Evolutionary conservation across 306 rosid genomes (phyloP).

Genomic region (Rubus parviflorus): DNA sequence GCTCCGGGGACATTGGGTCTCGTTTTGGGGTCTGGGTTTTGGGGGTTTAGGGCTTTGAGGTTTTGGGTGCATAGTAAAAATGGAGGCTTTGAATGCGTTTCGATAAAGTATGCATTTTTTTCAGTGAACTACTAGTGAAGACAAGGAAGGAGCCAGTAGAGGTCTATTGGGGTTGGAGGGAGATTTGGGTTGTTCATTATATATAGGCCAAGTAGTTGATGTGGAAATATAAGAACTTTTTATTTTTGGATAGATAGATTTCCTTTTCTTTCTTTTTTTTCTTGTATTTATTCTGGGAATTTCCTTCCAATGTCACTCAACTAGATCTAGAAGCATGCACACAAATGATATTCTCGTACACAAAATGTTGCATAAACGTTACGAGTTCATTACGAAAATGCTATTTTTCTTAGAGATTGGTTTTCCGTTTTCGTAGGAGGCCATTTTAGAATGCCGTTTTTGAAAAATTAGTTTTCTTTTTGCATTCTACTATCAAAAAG

Average conservation of each 20-base stretch:
- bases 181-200: constrained; percentile 4
- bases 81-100: background rate
- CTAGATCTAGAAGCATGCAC: background rate
- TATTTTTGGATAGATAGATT: no score
- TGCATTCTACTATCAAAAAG: background rate
- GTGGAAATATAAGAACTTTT: background rate
- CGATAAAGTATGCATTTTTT: background rate
- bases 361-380: no score
- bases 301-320: no score
- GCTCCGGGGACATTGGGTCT: constrained; percentile 34
- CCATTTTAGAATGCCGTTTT: no score
- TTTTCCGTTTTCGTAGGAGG: no score
- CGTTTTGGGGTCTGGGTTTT: constrained; percentile 1
- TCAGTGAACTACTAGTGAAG: background rate
- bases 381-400: no score
- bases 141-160: background rate
- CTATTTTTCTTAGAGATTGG: no score
- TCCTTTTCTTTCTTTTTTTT: no score
- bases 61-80: background rate
- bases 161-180: constrained; percentile 8
- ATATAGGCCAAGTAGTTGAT: background rate
- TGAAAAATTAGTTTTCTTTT: background rate
- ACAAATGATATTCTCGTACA: no score
- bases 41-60: background rate
- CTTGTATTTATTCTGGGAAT: no score